Evolutionary conservation across 1,284 basidiomycete genomes (phyloP), one percentile per base, ranked within the genome.

Genomic region (Puccinia coronata): DNA sequence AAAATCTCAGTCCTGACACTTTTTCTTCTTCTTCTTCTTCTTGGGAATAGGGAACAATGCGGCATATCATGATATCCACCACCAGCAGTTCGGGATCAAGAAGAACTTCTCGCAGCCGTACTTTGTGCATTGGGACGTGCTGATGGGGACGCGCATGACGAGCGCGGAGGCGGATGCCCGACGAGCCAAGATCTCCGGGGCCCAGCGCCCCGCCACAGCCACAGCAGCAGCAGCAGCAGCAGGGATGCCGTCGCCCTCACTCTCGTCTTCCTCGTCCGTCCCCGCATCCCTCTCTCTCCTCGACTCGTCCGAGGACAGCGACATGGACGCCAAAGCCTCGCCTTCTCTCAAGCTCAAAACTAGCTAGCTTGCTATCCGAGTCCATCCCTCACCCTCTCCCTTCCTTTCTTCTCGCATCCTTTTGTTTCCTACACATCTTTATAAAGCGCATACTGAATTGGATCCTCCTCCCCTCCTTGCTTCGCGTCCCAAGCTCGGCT

Each of bases 31-130:
- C 39, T 18, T 65, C 63, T 76, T 41, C 49, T n/a, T 34, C 14
- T 25, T 72, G 25, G 69, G 71, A 11, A 43, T n/a, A 82, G 88
- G 90, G n/a, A 99, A 99, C 86, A 97, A 94, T 85, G 93, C 95
- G 1, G 94, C 97, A 86, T 99, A 98, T 87, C 96, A 98, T 87
- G 96, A 98, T 87, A 97, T 99, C 82, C 96, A 99, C 86, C 96
- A 98, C 87, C 85, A 96, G 91, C 88, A 90, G 82, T 92, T 94
- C 84, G 96, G 97, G 2, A 93, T 98, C 87, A 97, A 98, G 87
- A 92, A 91, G 81, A 99, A 99, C 86, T 99, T 96, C 86, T 90
- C 94, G 25, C 96, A 97, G 86, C 96, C 95, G 2, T 97, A 95
- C 88, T 98, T 89, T 82, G 82, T 81, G 14, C 82, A 87, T 82